Conservation (phyloP, 192 early-diverging fungal genomes). For the Coemansia sp. region DNA sequence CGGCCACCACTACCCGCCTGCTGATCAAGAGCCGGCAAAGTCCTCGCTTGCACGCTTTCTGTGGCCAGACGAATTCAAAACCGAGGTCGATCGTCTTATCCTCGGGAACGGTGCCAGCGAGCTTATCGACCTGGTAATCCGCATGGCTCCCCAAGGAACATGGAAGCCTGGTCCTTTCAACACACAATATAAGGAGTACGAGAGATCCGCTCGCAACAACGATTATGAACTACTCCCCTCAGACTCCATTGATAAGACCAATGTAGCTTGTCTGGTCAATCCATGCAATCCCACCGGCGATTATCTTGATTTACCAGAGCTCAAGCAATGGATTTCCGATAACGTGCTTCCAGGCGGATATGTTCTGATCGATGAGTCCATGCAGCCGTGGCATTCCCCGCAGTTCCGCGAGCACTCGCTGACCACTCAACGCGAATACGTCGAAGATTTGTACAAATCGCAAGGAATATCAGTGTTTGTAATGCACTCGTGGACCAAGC, state of each 20-base stretch:
- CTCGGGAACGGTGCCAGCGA: conserved; percentile 91
- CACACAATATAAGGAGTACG: conserved; percentile 90
- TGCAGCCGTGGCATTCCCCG: conserved; percentile 90
- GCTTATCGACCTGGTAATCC: conserved; percentile 85
- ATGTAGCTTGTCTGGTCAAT: conserved; percentile 83
- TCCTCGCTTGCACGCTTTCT: conserved; percentile 77
- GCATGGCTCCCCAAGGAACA: conserved; percentile 70
- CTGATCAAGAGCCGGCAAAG: conserved; percentile 90
- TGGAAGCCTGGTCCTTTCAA: conserved; percentile 88
- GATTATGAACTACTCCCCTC: conserved; percentile 66
- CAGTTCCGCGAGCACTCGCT: conserved; percentile 83
- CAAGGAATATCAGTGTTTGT: conserved; percentile 78
- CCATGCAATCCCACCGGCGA: conserved; percentile 93
- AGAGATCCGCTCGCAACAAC: conserved; percentile 80
- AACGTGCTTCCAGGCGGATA: conserved; percentile 79
- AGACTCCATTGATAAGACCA: conserved; percentile 60
- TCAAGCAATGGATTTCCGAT: conserved; percentile 76
- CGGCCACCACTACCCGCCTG: conserved; percentile 88
- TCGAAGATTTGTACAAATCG: conserved; percentile 60
- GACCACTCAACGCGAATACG: conserved; percentile 70
- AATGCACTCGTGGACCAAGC: conserved; percentile 94
- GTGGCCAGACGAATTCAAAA: conserved; percentile 64
- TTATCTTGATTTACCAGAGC: conserved; percentile 70
- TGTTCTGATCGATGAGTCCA: conserved; percentile 88
- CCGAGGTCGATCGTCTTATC: conserved; percentile 67